Evolutionary conservation across 495 filamentous ascomycete species (phyloP), one percentile per base, ranked within the genome.

Genomic region (Sabuloglossum arenarium): DNA sequence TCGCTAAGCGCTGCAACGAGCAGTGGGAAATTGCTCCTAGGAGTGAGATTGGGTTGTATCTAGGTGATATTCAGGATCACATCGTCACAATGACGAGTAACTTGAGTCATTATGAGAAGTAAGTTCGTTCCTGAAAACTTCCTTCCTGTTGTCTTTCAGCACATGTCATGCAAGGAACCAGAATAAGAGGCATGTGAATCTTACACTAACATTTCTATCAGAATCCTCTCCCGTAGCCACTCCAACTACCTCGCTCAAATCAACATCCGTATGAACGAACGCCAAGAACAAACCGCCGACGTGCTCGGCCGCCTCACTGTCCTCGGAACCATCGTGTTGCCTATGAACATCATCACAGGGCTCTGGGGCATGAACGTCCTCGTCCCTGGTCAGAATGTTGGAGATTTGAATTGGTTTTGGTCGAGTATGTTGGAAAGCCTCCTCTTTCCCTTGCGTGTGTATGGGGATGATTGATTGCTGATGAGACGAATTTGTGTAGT

Each of bases 331-430:
- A 97, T 98, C 60, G 88, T 98, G 5, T 75, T 98, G 56, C 91
- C 91, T 21, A 89, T 98, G 81, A 98, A 98, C 64, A 89, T 98
- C 68, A 86, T 98, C 60, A 96, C 91, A 27, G 93, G 91, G 61
- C 82, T 98, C 67, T 98, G 91, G 85, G 91, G 91, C 32, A 97
- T 97, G 91, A 98, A 98, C 71, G 87, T 94, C 8, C 83, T 85
- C 69, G 90, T 98, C 0, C 91, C 91, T 0, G 87, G 89, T 1
- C 90, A 96, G 65, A 82, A 85, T 30, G 66, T 75, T 46, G 78
- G 80, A 45, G 77, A 71, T 60, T 60, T 81, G 55, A 67, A 66
- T 47, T 84, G 80, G 80, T 84, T 84, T 59, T 82, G 72, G 71
- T 76, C 71, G 21, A 78, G 75, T 78, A 70, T 56, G 73, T 65